A percentile compares a stretch with the other conserved stretches of the same genome.
phyloP scores from a whole-genome alignment of 768 basidiomycete species.

The Kwoniella sp. region DNA sequence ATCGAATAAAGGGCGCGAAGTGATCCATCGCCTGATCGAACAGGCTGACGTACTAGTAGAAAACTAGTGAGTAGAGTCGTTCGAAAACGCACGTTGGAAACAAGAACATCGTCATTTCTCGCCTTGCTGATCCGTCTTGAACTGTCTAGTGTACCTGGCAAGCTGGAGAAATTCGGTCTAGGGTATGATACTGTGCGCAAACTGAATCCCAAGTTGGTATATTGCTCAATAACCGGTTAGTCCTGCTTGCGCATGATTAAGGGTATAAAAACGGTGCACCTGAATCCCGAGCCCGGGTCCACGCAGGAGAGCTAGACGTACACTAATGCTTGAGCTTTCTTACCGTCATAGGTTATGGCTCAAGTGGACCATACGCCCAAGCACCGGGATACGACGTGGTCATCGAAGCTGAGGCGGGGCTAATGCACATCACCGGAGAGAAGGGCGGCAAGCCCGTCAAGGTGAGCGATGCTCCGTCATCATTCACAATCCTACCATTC shows the following conservation, averaged over 20 bases:
- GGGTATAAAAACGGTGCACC: no score
- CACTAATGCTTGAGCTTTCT: no score
- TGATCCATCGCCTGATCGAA: constrained; percentile 70
- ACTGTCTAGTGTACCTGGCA: constrained; percentile 62
- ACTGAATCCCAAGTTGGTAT: constrained; percentile 79
- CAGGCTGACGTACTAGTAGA: constrained; percentile 84
- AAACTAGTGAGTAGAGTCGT: constrained; percentile 63
- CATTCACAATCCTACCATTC: not conserved
- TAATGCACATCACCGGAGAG: constrained; percentile 96
- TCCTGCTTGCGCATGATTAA: no score
- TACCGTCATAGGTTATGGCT: constrained; percentile 66
- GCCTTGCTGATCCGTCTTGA: no score
- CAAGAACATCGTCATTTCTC: no score
- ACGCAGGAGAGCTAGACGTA: no score
- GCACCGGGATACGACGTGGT: constrained; percentile 84
- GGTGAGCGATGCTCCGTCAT: constrained; percentile 36
- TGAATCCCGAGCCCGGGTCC: no score
- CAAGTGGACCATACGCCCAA: constrained; percentile 82
- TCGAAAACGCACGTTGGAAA: no score
- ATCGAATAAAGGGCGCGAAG: constrained; percentile 69
- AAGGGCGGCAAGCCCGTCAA: constrained; percentile 81
- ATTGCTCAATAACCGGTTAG: constrained; percentile 83
- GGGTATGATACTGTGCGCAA: constrained; percentile 78
- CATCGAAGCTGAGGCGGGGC: constrained; percentile 87
- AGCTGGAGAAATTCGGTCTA: constrained; percentile 78